A percentile compares a stretch with the other conserved stretches of the same genome.
These are phyloP conservation scores for Scenedesmus sp. DNA, from an alignment of 163 green algal genomes.

Conservation along the genomic window DNA sequence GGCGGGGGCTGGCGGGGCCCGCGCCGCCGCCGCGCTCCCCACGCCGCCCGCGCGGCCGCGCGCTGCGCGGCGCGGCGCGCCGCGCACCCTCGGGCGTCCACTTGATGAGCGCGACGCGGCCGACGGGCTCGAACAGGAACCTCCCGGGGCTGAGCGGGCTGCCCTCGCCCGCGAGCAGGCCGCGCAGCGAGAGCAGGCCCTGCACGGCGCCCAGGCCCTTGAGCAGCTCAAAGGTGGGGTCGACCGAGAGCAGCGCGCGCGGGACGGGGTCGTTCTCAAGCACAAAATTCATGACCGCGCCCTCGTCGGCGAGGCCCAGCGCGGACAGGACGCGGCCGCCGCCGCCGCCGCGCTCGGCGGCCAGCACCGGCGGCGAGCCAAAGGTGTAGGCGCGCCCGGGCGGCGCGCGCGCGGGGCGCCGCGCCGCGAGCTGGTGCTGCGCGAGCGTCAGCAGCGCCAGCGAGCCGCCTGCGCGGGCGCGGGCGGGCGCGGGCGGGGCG, in stretches of 20 bases:
- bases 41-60: background rate
- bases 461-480: conserved; percentile 52
- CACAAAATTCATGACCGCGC: conserved; percentile 65
- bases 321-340: conserved; percentile 28
- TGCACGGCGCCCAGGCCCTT: conserved; percentile 22
- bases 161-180: conserved; percentile 52
- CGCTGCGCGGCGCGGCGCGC: background rate
- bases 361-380: conserved; percentile 57
- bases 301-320: conserved; percentile 14
- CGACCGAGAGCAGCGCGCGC: conserved; percentile 69
- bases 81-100: conserved; percentile 45
- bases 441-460: conserved; percentile 51
- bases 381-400: conserved; percentile 48
- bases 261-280: conserved; percentile 53
- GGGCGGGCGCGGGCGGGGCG: too few species aligned
- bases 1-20: too few species aligned
- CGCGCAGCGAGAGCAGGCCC: conserved; percentile 48
- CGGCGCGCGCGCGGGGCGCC: too few species aligned
- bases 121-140: conserved; percentile 69
- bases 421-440: conserved; percentile 6
- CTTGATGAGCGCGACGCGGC: conserved; percentile 57
- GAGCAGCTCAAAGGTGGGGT: conserved; percentile 62
- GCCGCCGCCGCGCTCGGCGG: conserved; percentile 51
- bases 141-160: conserved; percentile 53
- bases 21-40: too few species aligned